Evolutionary conservation across 768 basidiomycete genomes (phyloP).

Genomic region (Lactarius deliciosus): DNA sequence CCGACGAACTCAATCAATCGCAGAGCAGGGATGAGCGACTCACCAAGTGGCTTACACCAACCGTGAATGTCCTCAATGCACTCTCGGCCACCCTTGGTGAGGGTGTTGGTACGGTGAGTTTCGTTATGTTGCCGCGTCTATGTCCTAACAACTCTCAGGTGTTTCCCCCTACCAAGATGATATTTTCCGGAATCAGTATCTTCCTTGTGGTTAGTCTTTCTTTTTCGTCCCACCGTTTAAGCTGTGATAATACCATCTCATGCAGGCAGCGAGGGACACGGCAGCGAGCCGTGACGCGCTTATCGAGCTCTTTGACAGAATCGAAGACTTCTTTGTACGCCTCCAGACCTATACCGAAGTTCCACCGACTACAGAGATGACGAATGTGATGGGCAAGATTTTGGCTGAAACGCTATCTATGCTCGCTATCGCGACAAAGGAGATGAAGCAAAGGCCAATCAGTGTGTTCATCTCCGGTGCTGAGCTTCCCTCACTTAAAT

Average conservation of each 20-base stretch:
- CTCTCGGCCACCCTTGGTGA: neutral
- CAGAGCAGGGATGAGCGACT: neutral
- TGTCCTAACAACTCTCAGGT: neutral
- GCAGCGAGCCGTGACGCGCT: neutral
- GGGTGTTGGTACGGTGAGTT: neutral
- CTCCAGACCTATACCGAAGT: neutral
- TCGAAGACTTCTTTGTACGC: neutral
- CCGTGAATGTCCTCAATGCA: neutral
- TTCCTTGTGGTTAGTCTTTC: neutral
- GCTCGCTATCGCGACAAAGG: neutral
- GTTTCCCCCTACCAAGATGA: neutral
- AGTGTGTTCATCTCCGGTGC: neutral
- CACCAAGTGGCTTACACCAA: neutral
- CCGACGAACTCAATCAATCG: neutral
- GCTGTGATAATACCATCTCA: neutral
- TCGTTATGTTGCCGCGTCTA: neutral
- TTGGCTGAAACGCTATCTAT: neutral
- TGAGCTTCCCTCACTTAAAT: neutral
- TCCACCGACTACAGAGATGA: neutral
- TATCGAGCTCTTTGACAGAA: neutral
- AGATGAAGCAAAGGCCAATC: neutral
- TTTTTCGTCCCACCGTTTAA: neutral
- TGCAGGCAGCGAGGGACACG: neutral
- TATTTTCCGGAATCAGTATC: neutral
- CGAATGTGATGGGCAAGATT: neutral